Evolutionary conservation across 2,329 filamentous ascomycete species (phyloP).

Genomic region (Helotiales sp.): DNA sequence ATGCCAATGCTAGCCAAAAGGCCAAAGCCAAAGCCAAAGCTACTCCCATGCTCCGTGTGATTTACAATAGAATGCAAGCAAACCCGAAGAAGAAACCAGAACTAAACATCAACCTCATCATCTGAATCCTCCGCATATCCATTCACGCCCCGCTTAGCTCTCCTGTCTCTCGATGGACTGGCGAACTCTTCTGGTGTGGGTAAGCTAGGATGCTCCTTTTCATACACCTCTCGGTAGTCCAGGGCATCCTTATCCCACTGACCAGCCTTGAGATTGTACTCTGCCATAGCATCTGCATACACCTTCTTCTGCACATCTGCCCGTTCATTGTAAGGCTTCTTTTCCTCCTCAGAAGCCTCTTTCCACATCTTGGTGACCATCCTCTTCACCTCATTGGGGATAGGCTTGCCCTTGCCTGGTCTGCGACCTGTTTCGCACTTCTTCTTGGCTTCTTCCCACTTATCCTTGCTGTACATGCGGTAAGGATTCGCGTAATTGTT

Average conservation of each 20-base stretch:
- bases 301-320: constrained; percentile 72
- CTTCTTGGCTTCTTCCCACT: constrained; percentile 66
- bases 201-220: constrained; percentile 56
- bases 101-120: constrained; percentile 32
- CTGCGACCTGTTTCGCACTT: constrained; percentile 70
- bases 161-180: constrained; percentile 42
- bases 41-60: constrained; percentile 14
- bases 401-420: constrained; percentile 65
- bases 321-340: constrained; percentile 77
- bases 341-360: constrained; percentile 70
- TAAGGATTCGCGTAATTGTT: constrained; percentile 85
- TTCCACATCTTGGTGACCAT: constrained; percentile 93
- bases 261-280: constrained; percentile 64
- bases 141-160: constrained; percentile 41
- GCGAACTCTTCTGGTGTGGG: constrained; percentile 43
- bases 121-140: constrained; percentile 43
- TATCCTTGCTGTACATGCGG: constrained; percentile 82
- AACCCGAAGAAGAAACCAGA: not conserved
- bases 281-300: constrained; percentile 62
- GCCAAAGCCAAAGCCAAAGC: constrained; percentile 7
- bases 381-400: constrained; percentile 81
- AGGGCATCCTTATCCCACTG: constrained; percentile 75
- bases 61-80: constrained; percentile 15
- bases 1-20: constrained; percentile 11
- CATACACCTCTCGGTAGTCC: constrained; percentile 57